phyloP scores from a whole-genome alignment of 2,329 filamentous ascomycete species.

The Cercospora zeina region DNA sequence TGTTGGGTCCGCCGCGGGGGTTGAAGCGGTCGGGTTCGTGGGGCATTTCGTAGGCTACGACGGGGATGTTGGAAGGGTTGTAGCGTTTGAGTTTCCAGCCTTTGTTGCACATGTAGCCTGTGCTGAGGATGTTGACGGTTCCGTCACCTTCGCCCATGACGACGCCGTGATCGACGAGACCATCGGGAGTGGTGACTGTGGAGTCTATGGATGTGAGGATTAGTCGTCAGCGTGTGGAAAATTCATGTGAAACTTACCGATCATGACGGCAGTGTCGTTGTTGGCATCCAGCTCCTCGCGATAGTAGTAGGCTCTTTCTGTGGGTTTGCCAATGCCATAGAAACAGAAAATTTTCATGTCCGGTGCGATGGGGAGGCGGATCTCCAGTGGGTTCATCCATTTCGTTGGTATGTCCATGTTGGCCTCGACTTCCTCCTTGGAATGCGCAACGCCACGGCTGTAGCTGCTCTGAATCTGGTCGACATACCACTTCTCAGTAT shows the following conservation, averaged over 20 bases:
- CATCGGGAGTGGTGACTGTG: conserved; percentile 65
- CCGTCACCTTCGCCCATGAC: conserved; percentile 94
- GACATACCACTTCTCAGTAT: conserved; percentile 82
- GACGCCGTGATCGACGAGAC: conserved; percentile 76
- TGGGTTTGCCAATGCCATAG: conserved; percentile 91
- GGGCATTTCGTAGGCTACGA: conserved; percentile 92
- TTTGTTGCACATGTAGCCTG: conserved; percentile 94
- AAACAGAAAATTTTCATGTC: conserved; percentile 96
- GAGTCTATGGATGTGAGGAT: conserved; percentile 52
- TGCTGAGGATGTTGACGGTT: conserved; percentile 87
- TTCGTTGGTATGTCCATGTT: conserved; percentile 59
- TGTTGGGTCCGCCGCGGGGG: conserved; percentile 69
- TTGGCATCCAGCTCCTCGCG: conserved; percentile 65
- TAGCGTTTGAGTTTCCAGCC: conserved; percentile 94
- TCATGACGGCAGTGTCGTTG: conserved; percentile 58
- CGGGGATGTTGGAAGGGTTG: conserved; percentile 78
- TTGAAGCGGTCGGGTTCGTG: conserved; percentile 93
- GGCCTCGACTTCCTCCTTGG: conserved; percentile 72
- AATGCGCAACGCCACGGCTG: conserved; percentile 85
- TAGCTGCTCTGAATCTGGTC: conserved; percentile 72
- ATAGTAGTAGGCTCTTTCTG: conserved; percentile 91
- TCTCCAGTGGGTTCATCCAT: conserved; percentile 95
- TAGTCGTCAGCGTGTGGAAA: neutral
- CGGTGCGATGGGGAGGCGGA: conserved; percentile 80
- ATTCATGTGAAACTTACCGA: conserved; percentile 20